Conservation (phyloP, 2,329 filamentous ascomycete species). For the Colletotrichum lindemuthianum region DNA sequence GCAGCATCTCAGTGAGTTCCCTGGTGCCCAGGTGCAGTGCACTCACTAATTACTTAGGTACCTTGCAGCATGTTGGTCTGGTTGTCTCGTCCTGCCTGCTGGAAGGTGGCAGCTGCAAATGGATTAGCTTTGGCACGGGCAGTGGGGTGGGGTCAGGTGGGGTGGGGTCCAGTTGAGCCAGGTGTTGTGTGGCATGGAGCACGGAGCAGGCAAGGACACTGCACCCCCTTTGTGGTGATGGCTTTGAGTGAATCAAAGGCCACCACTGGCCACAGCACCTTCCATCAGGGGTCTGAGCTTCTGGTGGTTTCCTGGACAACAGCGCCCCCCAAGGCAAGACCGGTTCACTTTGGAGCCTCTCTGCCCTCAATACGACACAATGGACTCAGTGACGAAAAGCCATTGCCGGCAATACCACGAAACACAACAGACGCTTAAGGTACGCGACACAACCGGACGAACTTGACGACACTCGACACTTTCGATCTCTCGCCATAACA, state of each 20-base stretch:
- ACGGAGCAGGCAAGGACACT: background rate
- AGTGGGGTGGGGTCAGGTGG: conserved; percentile 32
- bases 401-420: background rate
- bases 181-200: conserved; percentile 21
- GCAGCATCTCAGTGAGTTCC: no score
- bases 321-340: conserved; percentile 24
- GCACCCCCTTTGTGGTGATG: background rate
- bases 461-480: background rate
- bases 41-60: no score
- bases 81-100: conserved; percentile 17
- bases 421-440: background rate
- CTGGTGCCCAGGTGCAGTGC: no score
- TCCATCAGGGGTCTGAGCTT: conserved; percentile 32
- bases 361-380: conserved; percentile 15
- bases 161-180: conserved; percentile 5
- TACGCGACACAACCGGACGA: background rate
- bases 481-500: background rate
- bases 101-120: conserved; percentile 28
- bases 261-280: conserved; percentile 15
- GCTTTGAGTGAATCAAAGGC: background rate
- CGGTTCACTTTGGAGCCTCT: conserved; percentile 11
- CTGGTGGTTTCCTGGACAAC: conserved; percentile 29
- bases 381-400: conserved; percentile 1
- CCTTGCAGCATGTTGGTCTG: conserved; percentile 4
- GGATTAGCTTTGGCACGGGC: conserved; percentile 32